Evolutionary conservation across 2,329 filamentous ascomycete species (phyloP), one percentile per base, ranked within the genome.

Genomic region (Phialemonium atrogriseum): DNA sequence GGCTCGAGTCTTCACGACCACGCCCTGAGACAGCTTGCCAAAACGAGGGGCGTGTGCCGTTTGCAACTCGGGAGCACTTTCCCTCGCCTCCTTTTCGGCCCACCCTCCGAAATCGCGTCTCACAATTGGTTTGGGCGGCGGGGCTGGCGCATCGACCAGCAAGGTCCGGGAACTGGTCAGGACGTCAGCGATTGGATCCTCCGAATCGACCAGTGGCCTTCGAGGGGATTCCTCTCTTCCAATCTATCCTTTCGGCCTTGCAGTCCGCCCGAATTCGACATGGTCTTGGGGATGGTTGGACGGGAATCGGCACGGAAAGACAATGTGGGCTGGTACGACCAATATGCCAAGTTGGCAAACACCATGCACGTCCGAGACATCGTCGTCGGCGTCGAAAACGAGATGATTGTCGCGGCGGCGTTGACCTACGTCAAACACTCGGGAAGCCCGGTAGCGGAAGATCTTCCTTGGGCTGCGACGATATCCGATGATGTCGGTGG

Each of bases 51-150:
- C 11, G 64, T 77, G 11, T 60, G 61, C 24, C 63, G 67, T 11
- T 50, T 77, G 28, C 70, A 74, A 40, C 58, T 77, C 9, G 73
- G 73, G 28, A 71, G 64, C 43, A 70, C 69, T 0, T 77, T 76
- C 42, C 73, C 73, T 16, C 63, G 73, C 15, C 56, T 77, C 1
- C 49, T 78, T 5, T 71, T 68, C 43, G 73, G 73, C 0, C 56
- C 71, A 23, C 69, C 70, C 1, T 38, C 52, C 4, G 62, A 62
- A 10, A 51, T 58, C 19, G 44, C 52, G 5, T 56, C 54, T 5
- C 53, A 62, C 32, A 59, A 60, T 14, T 77, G 73, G 73, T 73
- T 77, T 40, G 52, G 57, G 26, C 61, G 61, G 21, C 61, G 68
- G 31, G 68, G 66, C 9, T 78, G 73, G 73, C 49, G 54, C 14